Base-by-base conservation (phyloP, 306 rosid species). In the Vigna reflexopilosa region DNA sequence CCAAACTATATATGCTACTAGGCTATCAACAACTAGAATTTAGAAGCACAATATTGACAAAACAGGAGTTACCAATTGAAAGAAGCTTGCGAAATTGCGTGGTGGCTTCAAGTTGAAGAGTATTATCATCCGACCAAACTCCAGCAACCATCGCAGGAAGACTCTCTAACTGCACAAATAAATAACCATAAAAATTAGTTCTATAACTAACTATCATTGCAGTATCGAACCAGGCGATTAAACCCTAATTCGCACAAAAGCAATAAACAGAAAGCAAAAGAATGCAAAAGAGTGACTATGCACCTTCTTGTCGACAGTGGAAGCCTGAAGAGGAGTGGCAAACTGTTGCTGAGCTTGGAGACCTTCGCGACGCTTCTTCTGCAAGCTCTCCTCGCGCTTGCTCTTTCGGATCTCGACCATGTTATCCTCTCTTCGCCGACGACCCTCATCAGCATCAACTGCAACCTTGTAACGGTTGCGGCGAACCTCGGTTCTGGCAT, bases 391-490 rank as follows among this genome's bases (percentile, higher is more conserved):
- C 52, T 93, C 96, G 36, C 97, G 90, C 75, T 90, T 92, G 83
- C 77, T 93, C 82, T 90, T 90, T 5, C 97, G 96, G 86, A 93
- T 90, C 96, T 88, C 96, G 16, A 89, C 93, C 93, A 90, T 83
- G 69, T 89, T 86, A 81, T 90, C 98, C 83, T 90, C 98, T 34
- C 98, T 78, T 78, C 94, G 52, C 11, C 98, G 87, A 66, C 96
- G 96, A 6, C 96, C 93, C 48, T 93, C 97, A 7, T 87, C 92
- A 28, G 96, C 94, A 73, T 90, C 96, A 42, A 93, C 94, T 20
- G 94, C 86, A 26, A 88, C 93, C 90, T 91, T 90, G 85, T 90
- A 90, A 54, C 96, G 84, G 89, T 93, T 93, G 63, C 94, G 91
- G 85, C 96, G 94, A 71, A 86, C 87, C 83, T 93, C 94, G 28